Percentiles rank a stretch among this genome's conserved stretches.
These are phyloP conservation scores for Aulographum hederae DNA, from an alignment of 2,329 filamentous ascomycete genomes.

Conservation along the genomic window DNA sequence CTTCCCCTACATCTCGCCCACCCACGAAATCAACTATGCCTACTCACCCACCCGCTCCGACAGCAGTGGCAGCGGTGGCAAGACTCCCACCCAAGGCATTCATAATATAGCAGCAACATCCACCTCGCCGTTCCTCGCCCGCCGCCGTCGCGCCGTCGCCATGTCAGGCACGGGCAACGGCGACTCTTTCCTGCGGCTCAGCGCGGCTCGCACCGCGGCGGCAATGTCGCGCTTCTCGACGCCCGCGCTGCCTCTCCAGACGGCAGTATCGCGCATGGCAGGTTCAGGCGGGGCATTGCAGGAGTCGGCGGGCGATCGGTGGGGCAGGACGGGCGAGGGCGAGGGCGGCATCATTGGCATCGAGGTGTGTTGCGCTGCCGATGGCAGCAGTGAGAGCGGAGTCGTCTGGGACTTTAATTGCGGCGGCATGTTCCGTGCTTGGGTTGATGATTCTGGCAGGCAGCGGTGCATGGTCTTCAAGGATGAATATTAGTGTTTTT, in stretches of 20 bases:
- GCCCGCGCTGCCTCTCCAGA: constrained; percentile 27
- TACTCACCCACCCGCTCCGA: not conserved
- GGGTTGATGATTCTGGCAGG: constrained; percentile 44
- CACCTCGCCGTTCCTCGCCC: no score
- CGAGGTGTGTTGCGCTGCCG: constrained; percentile 37
- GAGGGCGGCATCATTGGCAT: constrained; percentile 77
- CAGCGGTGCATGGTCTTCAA: constrained; percentile 41
- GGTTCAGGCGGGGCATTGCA: constrained; percentile 59
- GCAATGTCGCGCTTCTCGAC: constrained; percentile 50
- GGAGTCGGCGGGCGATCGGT: constrained; percentile 53
- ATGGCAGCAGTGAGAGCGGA: constrained; percentile 26
- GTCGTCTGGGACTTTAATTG: constrained; percentile 70
- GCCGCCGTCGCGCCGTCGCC: constrained; percentile 31
- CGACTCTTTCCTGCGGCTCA: constrained; percentile 63
- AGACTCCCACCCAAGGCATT: constrained; percentile 3
- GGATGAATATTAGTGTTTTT: no score
- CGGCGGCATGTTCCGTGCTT: constrained; percentile 74
- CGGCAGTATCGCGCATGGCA: constrained; percentile 45
- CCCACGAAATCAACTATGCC: not conserved
- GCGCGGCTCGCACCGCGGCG: constrained; percentile 52
- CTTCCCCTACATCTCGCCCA: not conserved
- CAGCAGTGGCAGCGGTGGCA: not conserved
- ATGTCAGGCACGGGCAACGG: constrained; percentile 75
- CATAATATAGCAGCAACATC: no score
- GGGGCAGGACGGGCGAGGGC: constrained; percentile 58